Evolutionary conservation across 129 eudicot genomes (phyloP), one percentile per base, ranked within the genome.

Genomic region (Heracleum sosnowskyi): DNA sequence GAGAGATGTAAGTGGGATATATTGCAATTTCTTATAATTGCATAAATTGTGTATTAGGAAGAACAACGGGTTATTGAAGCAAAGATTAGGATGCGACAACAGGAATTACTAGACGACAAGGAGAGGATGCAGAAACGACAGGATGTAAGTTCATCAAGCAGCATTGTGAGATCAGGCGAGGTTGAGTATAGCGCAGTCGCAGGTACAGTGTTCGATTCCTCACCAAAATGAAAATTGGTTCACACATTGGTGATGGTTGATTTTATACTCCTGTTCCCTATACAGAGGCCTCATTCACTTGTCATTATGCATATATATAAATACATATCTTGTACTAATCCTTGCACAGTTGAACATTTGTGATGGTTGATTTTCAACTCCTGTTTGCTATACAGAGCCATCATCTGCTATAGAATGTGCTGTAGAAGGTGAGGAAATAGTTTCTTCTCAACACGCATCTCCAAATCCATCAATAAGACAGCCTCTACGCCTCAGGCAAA

Each of bases 21-120:
- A 28, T 31, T 12, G 37, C 9, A 28, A 3, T 63, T 29, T 64
- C 37, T 64, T 64, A 11, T 63, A 11, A 31, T 40, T 12, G 7
- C 31, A 12, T 42, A 18, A 73, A 42, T 44, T 40, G 46, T 51
- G 53, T 1, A 7, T 73, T 44, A 96, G 99, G 99, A 96, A 85
- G 99, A 96, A 80, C 99, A 92, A 86, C 86, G 93, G 82, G 99
- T 96, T 73, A 96, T 96, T 76, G 99, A 96, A 85, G 99, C 99
- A 53, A 96, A 96, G 90, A 92, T 96, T 84, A 90, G 99, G 90
- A 96, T 96, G 89, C 88, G 91, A 53, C 94, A 92, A 79, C 89
- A 92, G 78, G 95, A 96, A 82, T 87, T 92, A 81, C 91, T 78
- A 45, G 95, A 92, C 82, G 97, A 96, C 76, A 95, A 96, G 74